A percentile compares a stretch with the other conserved stretches of the same genome.
Conservation (phyloP, 176 grass and related monocot species). For the Triticum aestivum region IWGSC_CS_RefSeq_v2.1 NC_057805.1:354184229-354184728, state of each 20-base stretch:
- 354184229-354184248: not conserved
- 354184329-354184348: not conserved
- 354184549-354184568: not conserved
- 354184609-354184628: conserved; percentile 6
- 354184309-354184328: not conserved
- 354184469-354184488: not conserved
- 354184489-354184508: no score
- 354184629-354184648: not conserved
- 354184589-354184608: not conserved
- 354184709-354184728: conserved; percentile 15
- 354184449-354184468: not conserved
- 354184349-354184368: not conserved
- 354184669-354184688: not conserved
- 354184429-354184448: not conserved
- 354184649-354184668: not conserved
- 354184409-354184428: not conserved
- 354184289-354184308: not conserved
- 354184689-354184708: not conserved
- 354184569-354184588: not conserved
- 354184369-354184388: not conserved
- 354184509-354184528: not conserved
- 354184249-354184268: not conserved
- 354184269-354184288: not conserved
- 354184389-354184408: not conserved
- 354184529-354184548: not conserved